Evolutionary conservation across 2,329 filamentous ascomycete species (phyloP), one percentile per base, ranked within the genome.

Genomic region (Nigrospora osmanthi): DNA sequence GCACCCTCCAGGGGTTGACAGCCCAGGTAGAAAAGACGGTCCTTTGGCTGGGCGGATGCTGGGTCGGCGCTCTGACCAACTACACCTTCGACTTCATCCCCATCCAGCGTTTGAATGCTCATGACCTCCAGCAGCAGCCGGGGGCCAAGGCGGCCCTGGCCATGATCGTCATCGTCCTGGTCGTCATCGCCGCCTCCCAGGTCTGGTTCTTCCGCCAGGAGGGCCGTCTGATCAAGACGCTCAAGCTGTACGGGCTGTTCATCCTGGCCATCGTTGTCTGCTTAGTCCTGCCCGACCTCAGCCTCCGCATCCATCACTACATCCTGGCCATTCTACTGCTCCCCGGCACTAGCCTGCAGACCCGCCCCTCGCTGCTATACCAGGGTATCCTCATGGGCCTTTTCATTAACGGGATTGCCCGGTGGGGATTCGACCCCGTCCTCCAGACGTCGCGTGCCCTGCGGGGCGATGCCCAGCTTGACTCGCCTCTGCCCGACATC

Each of bases 41-140:
- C 3, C 73, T 97, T 28, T 97, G 89, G 85, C 72, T 98, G 1
- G 90, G 90, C 1, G 84, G 82, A 9, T 89, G 86, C 58, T 98
- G 94, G 85, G 80, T 96, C 35, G 93, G 90, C 14, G 84, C 88
- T 1, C 68, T 98, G 53, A 91, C 91, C 58, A 97, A 97, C 66
- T 94, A 96, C 65, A 97, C 93, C 0, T 88, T 98, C 58, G 86
- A 89, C 56, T 85, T 87, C 66, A 96, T 98, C 49, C 93, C 93
- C 0, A 93, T 98, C 52, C 81, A 89, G 63, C 84, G 93, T 3
- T 75, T 98, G n/a, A 97, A 87, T 10, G 81, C 84, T 0, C 89
- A 94, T 60, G 93, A 98, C 59, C 80, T 98, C 37, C 70, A 85
- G 40, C 84, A 89, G 54, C 89, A 98, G 59, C 91, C 93, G 0